phyloP scores from a whole-genome alignment of 768 basidiomycete genomes.

The Suillus clintonianus region DNA sequence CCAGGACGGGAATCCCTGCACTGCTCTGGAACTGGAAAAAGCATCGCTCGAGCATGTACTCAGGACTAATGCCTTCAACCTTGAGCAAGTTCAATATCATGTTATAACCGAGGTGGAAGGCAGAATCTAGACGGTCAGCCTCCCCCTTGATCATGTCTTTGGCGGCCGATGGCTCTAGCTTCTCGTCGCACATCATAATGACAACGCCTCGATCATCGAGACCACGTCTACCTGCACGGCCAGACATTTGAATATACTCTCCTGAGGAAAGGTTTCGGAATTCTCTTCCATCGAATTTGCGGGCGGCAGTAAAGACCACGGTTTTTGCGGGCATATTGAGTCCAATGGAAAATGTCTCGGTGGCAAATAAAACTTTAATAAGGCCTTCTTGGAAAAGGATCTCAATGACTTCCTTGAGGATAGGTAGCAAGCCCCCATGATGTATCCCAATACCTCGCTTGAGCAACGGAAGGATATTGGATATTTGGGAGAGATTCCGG shows the following conservation, averaged over 20 bases:
- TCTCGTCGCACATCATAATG: conserved; percentile 99
- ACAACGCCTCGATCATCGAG: conserved; percentile 98
- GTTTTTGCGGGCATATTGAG: conserved; percentile 99
- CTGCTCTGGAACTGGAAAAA: conserved; percentile 99
- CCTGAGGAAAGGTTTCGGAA: conserved; percentile 92
- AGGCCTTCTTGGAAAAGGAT: conserved; percentile 98
- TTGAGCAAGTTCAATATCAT: conserved; percentile 99
- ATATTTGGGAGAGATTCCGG: conserved; percentile 88
- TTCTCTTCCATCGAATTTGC: conserved; percentile 95
- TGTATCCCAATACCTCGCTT: conserved; percentile 97
- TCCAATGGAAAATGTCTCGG: conserved; percentile 97
- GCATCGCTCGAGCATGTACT: conserved; percentile 96
- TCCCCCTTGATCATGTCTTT: conserved; percentile 98
- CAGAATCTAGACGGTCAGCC: conserved; percentile 95
- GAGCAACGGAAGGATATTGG: conserved; percentile 88
- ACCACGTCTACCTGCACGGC: conserved; percentile 95
- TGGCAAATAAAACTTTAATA: conserved; percentile 97
- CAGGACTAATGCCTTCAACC: conserved; percentile 97
- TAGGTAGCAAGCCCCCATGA: conserved; percentile 95
- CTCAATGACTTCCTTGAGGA: conserved; percentile 98
- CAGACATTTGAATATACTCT: conserved; percentile 99
- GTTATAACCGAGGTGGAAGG: conserved; percentile 98
- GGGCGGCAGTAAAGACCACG: conserved; percentile 93
- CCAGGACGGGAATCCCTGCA: conserved; percentile 81
- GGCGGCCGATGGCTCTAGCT: conserved; percentile 87